Base-by-base conservation (phyloP, 225 moss, liverwort and hornwort genomes). In the Climacium dendroides region DNA sequence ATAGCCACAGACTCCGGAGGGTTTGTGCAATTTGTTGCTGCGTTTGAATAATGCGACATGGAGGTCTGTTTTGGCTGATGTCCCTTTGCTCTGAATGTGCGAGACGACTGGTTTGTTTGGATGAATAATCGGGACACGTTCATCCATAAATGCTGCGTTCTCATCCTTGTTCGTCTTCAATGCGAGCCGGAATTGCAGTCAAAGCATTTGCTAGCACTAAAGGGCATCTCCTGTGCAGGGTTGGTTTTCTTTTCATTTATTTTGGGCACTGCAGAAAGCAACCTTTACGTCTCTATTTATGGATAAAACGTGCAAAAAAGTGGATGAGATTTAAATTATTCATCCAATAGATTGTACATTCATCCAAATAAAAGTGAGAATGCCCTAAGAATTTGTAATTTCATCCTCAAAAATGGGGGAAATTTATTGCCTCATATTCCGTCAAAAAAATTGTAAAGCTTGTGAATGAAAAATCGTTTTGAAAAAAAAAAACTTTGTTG, bases 361-460 rank as follows among this genome's bases (percentile, higher is more conserved):
- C 13, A 74, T 52, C 10, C 4, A 3, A 3, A 2, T 4, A 2
- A 7, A 5, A 34, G 13, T 2, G 2, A 52, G 12, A 2, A 20
- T 50, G 23, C 34, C 13, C 5, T 34, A 5, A 22, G 22, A 52
- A 13, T 34, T 52, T 0, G 0, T 0, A 22, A 22, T 35, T 52
- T 34, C 2, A 20, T 52, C 5, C 0, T 1, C 5, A 50, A 0
- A 19, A 32, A 74, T 12, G 13, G 13, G 20, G 0, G 5, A 3
- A 34, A 50, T 32, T 2, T 30, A 6, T 70, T 41, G 1, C 15
- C 3, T 15, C 5, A 15, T 64, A 19, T 64, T 64, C 10, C 1
- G 1, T 19, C 5, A 34, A 64, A 35, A 34, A 18, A 34, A 34
- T 35, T 18, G 3, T 64, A 3, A 34, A 34, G 19, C 19, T 19